Evolutionary conservation across 768 basidiomycete genomes (phyloP).

Genomic region (Tricholoma bakamatsutake): DNA sequence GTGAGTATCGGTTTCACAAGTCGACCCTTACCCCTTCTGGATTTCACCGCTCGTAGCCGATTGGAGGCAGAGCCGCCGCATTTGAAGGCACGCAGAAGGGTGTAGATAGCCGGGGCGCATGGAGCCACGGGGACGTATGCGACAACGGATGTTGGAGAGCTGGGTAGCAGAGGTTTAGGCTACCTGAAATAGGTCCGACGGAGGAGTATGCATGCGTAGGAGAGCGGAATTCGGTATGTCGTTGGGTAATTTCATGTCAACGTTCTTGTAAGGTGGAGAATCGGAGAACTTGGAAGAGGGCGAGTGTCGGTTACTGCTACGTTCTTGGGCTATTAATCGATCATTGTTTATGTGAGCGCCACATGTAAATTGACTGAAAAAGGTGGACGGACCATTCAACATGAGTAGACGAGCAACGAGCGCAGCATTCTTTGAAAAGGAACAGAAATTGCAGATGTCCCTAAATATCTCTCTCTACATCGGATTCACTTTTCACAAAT

Average conservation of each 20-base stretch:
- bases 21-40: not conserved
- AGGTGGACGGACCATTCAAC: not conserved
- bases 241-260: not conserved
- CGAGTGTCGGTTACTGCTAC: not conserved
- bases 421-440: too few species aligned
- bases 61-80: slow-evolving; percentile 3
- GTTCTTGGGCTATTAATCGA: not conserved
- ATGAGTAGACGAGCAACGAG: not conserved
- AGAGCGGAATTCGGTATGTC: slow-evolving; percentile 5
- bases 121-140: not conserved
- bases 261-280: not conserved
- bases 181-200: slow-evolving; percentile 5
- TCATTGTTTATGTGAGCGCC: not conserved
- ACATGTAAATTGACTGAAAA: not conserved
- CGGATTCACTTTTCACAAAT: too few species aligned
- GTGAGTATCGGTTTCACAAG: not conserved
- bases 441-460: too few species aligned
- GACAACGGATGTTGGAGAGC: not conserved
- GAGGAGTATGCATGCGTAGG: slow-evolving; percentile 12
- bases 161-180: not conserved
- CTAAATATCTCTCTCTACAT: too few species aligned
- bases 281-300: not conserved
- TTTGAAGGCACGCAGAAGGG: slow-evolving; percentile 2
- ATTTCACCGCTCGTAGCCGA: slow-evolving; percentile 1
- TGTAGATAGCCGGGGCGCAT: not conserved